Percentiles rank a stretch among this genome's conserved stretches.
Conservation (phyloP, 1,139 yeast species). For the Kodamaea plutei region DNA sequence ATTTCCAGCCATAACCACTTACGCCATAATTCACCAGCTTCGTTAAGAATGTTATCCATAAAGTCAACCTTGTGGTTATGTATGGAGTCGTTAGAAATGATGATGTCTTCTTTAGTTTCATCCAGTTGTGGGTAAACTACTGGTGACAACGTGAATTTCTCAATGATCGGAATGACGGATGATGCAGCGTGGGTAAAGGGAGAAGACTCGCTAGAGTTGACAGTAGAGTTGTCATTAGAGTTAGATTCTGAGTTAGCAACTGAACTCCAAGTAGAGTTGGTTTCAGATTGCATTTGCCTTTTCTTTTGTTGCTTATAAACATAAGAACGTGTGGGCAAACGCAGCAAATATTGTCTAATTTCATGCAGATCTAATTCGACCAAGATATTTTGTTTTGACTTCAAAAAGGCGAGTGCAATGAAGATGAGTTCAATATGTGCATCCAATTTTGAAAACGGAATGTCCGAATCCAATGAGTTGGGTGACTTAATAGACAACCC, state of each 20-base stretch:
- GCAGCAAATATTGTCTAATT: conserved; percentile 70
- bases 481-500: no score
- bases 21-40: conserved; percentile 88
- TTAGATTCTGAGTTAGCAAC: conserved; percentile 7
- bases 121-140: no score
- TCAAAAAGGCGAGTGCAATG: conserved; percentile 72
- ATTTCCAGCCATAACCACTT: conserved; percentile 77
- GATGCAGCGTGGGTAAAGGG: conserved; percentile 11
- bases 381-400: conserved; percentile 72
- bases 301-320: conserved; percentile 29
- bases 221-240: conserved; percentile 8
- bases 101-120: conserved; percentile 10
- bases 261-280: conserved; percentile 2
- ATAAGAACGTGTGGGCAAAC: conserved; percentile 45
- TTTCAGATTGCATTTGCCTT: conserved; percentile 11
- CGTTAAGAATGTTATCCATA: conserved; percentile 65
- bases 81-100: conserved; percentile 35
- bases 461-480: conserved; percentile 18
- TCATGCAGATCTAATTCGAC: conserved; percentile 89
- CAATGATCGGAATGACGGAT: conserved; percentile 6
- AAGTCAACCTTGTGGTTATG: conserved; percentile 45
- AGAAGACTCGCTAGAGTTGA: conserved; percentile 11
- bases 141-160: conserved; percentile 5
- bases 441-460: conserved; percentile 67
- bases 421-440: conserved; percentile 78